Conservation (phyloP, 108 stramenopile genomes). For the Fistulifera pelliculosa region DNA sequence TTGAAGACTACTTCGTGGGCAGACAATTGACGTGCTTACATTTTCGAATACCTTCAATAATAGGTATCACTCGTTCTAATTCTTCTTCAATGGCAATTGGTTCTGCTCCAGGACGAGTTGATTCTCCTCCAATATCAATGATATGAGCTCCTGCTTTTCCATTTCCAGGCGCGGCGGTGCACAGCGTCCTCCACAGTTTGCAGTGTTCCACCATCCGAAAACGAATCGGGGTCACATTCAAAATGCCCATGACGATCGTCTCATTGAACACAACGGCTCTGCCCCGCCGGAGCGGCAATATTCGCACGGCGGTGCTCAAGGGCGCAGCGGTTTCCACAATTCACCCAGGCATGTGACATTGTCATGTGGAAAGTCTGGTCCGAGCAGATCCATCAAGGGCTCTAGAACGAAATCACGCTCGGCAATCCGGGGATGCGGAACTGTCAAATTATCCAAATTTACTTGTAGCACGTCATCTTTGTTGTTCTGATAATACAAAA, state of each 20-base stretch:
- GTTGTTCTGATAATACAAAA: conserved; percentile 51
- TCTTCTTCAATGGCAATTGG: conserved; percentile 70
- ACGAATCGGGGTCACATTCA: conserved; percentile 97
- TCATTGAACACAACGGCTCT: conserved; percentile 58
- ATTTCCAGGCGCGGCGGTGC: conserved; percentile 57
- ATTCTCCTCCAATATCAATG: conserved; percentile 96
- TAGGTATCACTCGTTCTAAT: conserved; percentile 70
- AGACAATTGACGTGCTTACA: conserved; percentile 5
- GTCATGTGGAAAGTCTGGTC: conserved; percentile 33
- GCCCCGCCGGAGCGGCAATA: conserved; percentile 61
- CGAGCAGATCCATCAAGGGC: conserved; percentile 76
- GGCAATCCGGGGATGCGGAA: conserved; percentile 84
- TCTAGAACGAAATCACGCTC: conserved; percentile 92
- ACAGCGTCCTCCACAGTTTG: conserved; percentile 54
- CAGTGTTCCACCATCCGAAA: conserved; percentile 88
- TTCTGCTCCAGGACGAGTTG: conserved; percentile 85
- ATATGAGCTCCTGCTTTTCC: conserved; percentile 75
- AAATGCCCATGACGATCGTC: conserved; percentile 88
- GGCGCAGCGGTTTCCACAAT: conserved; percentile 17
- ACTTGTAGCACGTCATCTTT: conserved; percentile 20
- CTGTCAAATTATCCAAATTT: conserved; percentile 30
- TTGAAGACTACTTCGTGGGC: too few relatives aligned
- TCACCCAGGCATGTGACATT: conserved; percentile 30
- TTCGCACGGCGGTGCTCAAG: conserved; percentile 18
- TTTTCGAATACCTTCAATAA: conserved; percentile 72